phyloP scores from a whole-genome alignment of 495 filamentous ascomycete species.

The Letharia columbiana region DNA sequence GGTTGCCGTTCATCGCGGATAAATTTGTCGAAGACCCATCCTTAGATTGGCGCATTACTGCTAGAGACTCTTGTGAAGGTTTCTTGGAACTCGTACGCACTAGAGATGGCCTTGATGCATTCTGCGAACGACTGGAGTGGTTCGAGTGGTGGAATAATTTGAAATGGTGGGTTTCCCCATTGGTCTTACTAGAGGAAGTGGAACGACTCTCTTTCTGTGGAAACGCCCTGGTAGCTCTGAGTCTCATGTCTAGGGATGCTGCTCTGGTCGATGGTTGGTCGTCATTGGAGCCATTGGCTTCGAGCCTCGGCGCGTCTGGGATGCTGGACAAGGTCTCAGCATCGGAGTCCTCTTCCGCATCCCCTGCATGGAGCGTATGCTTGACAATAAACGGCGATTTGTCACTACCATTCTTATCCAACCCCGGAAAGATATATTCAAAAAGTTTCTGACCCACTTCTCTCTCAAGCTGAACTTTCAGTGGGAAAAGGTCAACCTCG shows the following conservation, averaged over 20 bases:
- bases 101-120: slow-evolving; percentile 13
- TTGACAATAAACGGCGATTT: slow-evolving; percentile 79
- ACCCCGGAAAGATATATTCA: slow-evolving; percentile 94
- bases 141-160: slow-evolving; percentile 42
- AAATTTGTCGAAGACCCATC: slow-evolving; percentile 43
- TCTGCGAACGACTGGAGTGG: slow-evolving; percentile 14
- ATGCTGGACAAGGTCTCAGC: slow-evolving; percentile 29
- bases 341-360: slow-evolving; percentile 54
- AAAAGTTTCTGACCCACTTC: slow-evolving; percentile 92
- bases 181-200: slow-evolving; percentile 21
- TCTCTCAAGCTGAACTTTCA: slow-evolving; percentile 88
- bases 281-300: slow-evolving; percentile 30
- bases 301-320: slow-evolving; percentile 18
- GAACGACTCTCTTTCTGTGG: slow-evolving; percentile 40
- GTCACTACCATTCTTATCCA: slow-evolving; percentile 50
- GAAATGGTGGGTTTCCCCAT: slow-evolving; percentile 40
- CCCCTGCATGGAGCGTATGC: slow-evolving; percentile 51
- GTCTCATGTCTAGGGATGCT: slow-evolving; percentile 64
- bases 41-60: slow-evolving; percentile 39
- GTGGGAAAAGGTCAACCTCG: slow-evolving; percentile 84
- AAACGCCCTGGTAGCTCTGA: slow-evolving; percentile 67
- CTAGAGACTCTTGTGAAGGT: slow-evolving; percentile 58
- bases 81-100: slow-evolving; percentile 45
- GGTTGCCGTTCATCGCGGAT: slow-evolving; percentile 36
- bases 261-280: slow-evolving; percentile 42